Percentiles rank a stretch among this genome's conserved stretches.
phyloP scores from a whole-genome alignment of 371 early-diverging fungal species.

The Circinella minor region DNA sequence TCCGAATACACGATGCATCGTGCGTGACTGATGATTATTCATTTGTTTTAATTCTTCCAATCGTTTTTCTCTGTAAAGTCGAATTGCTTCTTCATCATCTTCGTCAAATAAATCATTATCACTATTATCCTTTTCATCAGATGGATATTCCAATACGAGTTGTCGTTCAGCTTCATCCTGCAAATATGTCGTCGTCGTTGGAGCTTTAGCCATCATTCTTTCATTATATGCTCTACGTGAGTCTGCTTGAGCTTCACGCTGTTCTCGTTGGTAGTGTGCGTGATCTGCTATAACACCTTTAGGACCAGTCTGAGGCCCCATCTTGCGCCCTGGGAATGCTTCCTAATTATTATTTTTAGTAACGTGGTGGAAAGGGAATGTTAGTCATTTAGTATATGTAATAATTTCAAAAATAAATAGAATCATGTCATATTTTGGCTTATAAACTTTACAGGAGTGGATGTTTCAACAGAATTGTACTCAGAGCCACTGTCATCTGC shows the following conservation, averaged over 20 bases:
- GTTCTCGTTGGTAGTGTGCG: constrained; percentile 39
- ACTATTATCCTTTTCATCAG: constrained; percentile 30
- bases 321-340: constrained; percentile 5
- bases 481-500: constrained; percentile 24
- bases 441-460: constrained; percentile 3
- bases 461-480: neutral
- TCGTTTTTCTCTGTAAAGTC: constrained; percentile 41
- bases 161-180: constrained; percentile 39
- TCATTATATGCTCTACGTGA: constrained; percentile 41
- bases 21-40: constrained; percentile 30
- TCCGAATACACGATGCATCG: constrained; percentile 42
- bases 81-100: constrained; percentile 39
- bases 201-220: constrained; percentile 43
- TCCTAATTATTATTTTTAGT: neutral
- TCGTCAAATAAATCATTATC: constrained; percentile 29
- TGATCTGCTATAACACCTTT: constrained; percentile 66
- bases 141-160: constrained; percentile 26
- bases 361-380: too few species aligned
- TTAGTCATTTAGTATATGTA: neutral
- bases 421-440: too few species aligned
- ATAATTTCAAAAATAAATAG: neutral
- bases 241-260: constrained; percentile 26
- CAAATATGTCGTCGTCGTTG: constrained; percentile 49
- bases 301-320: constrained; percentile 60
- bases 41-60: constrained; percentile 38